These are phyloP conservation scores for Penicillium sp. DNA, from an alignment of 2,329 filamentous ascomycete species.

Conservation along the genomic window DNA sequence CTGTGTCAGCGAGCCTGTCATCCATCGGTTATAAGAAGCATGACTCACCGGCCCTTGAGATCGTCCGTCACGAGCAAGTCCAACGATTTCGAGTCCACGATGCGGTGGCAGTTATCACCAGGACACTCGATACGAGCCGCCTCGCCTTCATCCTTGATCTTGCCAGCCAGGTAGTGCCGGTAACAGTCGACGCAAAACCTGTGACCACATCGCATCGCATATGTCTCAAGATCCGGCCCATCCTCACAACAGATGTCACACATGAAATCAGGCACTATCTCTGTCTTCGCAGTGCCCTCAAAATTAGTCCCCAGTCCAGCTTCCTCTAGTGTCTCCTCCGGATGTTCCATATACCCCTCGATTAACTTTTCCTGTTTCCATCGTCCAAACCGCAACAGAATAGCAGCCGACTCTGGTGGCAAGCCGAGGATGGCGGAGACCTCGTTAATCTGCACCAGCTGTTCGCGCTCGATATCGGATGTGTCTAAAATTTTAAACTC, in stretches of 20 bases:
- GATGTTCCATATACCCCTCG: constrained; percentile 92
- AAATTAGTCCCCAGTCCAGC: constrained; percentile 73
- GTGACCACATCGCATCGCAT: constrained; percentile 93
- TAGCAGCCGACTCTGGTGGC: constrained; percentile 83
- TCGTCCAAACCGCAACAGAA: constrained; percentile 80
- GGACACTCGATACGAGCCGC: constrained; percentile 94
- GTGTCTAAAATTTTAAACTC: constrained; percentile 81
- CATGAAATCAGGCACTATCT: constrained; percentile 71
- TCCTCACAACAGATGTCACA: constrained; percentile 99
- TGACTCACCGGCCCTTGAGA: constrained; percentile 54
- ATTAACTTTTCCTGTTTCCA: constrained; percentile 98
- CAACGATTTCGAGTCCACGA: constrained; percentile 87
- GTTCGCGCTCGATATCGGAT: constrained; percentile 76
- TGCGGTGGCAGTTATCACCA: constrained; percentile 78
- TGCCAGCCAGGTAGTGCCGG: constrained; percentile 83
- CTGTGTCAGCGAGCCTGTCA: constrained; percentile 11
- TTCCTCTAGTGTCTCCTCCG: constrained; percentile 74
- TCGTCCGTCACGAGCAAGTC: constrained; percentile 67
- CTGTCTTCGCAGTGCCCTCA: constrained; percentile 64
- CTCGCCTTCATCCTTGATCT: constrained; percentile 94
- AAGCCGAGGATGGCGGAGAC: constrained; percentile 90
- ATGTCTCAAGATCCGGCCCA: constrained; percentile 70
- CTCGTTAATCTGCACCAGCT: constrained; percentile 82
- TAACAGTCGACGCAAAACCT: constrained; percentile 94
- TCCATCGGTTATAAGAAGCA: constrained; percentile 5